These are phyloP conservation scores for Lactuca sativa DNA, from an alignment of 129 eudicot species.

Conservation along the genomic window DNA sequence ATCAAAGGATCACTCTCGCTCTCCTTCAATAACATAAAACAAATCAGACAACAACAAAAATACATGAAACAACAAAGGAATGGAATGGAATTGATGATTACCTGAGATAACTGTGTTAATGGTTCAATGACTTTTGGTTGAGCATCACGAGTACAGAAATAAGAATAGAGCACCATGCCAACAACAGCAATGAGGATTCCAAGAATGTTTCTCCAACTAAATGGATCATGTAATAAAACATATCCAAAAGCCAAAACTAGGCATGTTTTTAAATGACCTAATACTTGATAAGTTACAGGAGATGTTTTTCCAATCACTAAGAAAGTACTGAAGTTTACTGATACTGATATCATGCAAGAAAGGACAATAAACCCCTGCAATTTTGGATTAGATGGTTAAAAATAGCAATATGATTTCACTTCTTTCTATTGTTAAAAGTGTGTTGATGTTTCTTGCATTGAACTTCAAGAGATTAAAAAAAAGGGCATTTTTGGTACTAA, in stretches of 20 bases:
- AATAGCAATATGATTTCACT: no score
- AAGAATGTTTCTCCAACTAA: conserved; percentile 75
- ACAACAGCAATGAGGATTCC: conserved; percentile 70
- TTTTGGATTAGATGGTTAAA: neutral
- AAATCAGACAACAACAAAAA: neutral
- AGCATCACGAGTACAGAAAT: conserved; percentile 56
- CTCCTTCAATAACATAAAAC: conserved; percentile 1
- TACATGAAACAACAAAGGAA: no score
- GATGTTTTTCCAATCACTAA: conserved; percentile 29
- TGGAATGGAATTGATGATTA: neutral
- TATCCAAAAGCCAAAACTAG: conserved; percentile 78
- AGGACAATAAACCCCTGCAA: conserved; percentile 66
- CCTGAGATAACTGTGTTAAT: conserved; percentile 63
- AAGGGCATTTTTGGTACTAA: conserved; percentile 21
- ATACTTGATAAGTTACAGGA: conserved; percentile 75
- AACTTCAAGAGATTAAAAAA: neutral
- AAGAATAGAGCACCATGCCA: conserved; percentile 78
- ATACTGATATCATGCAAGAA: conserved; percentile 76
- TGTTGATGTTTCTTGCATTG: no score
- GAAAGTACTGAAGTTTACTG: conserved; percentile 84
- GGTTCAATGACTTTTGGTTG: conserved; percentile 61
- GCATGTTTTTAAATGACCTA: conserved; percentile 82
- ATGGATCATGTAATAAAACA: conserved; percentile 63
- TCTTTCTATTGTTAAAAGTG: no score
- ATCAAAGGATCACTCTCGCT: conserved; percentile 18